Conservation (phyloP, 225 moss, liverwort and hornwort species). For the Marchantia polymorpha region DNA sequence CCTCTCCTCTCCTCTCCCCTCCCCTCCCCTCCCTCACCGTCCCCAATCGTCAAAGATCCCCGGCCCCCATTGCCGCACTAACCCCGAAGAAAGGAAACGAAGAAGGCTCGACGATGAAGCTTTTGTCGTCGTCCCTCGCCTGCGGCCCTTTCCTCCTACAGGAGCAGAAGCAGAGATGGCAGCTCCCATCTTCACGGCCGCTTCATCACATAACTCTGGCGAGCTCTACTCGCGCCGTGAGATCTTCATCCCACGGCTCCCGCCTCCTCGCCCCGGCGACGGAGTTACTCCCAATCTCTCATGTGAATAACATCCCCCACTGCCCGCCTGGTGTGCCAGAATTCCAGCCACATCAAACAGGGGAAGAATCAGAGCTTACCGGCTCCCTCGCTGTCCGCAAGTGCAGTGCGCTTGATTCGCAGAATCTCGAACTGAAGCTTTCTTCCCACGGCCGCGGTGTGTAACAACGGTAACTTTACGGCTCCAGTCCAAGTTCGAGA, state of each 20-base stretch:
- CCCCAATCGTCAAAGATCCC: not conserved
- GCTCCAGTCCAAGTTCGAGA: too few species aligned
- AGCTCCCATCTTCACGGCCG: constrained; percentile 5
- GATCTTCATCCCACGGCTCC: not conserved
- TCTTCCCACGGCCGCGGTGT: not conserved
- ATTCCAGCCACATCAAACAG: not conserved
- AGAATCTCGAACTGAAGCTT: not conserved
- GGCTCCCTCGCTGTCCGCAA: not conserved
- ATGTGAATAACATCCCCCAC: not conserved
- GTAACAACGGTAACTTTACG: not conserved
- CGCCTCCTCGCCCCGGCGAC: not conserved
- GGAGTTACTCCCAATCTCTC: not conserved
- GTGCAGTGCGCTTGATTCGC: not conserved
- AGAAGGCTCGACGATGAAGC: not conserved
- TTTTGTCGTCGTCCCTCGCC: constrained; percentile 1
- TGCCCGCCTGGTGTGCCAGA: not conserved
- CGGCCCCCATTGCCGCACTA: not conserved
- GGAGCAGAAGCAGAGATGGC: not conserved
- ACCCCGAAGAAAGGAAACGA: not conserved
- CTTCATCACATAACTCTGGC: not conserved
- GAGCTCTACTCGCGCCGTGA: not conserved
- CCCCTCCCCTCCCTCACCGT: not conserved
- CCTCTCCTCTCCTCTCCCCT: not conserved
- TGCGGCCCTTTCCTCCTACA: constrained; percentile 1
- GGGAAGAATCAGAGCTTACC: not conserved